Evolutionary conservation across 164 flowering plant species (phyloP).

Genomic region (Annona squamosa): DNA sequence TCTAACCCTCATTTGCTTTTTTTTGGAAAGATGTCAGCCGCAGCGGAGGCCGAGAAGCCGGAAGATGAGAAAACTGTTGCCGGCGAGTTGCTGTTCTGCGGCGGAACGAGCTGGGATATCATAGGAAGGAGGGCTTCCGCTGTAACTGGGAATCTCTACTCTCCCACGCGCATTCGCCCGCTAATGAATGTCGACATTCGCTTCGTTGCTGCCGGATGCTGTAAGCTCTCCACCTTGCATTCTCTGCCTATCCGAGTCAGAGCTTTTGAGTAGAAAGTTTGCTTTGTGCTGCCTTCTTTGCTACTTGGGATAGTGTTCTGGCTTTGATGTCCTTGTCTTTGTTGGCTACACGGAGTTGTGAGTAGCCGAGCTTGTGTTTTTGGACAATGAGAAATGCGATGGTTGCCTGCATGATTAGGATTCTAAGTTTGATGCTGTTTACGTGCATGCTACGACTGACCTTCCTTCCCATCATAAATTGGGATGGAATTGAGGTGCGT

Average conservation of each 20-base stretch:
- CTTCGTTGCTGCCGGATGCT: conserved; percentile 74
- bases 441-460: too few species aligned
- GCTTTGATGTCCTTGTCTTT: neutral
- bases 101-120: conserved; percentile 70
- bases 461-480: too few species aligned
- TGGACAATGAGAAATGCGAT: neutral
- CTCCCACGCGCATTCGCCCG: conserved; percentile 77
- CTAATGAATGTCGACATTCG: conserved; percentile 76
- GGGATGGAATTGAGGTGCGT: too few species aligned
- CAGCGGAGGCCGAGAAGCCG: conserved; percentile 25
- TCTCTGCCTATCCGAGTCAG: neutral
- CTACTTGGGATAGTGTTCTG: neutral
- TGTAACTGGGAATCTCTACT: conserved; percentile 48
- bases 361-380: neutral
- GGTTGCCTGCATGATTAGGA: neutral
- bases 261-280: neutral
- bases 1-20: neutral
- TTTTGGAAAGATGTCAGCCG: conserved; percentile 24
- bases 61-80: conserved; percentile 35
- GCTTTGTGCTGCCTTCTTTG: neutral
- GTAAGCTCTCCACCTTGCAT: conserved; percentile 29
- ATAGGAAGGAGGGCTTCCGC: conserved; percentile 41
- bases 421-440: neutral
- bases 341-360: neutral
- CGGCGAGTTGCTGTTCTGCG: conserved; percentile 91